These are phyloP conservation scores for Fusarium acutatum DNA, from an alignment of 2,329 filamentous ascomycete genomes.

Conservation along the genomic window DNA sequence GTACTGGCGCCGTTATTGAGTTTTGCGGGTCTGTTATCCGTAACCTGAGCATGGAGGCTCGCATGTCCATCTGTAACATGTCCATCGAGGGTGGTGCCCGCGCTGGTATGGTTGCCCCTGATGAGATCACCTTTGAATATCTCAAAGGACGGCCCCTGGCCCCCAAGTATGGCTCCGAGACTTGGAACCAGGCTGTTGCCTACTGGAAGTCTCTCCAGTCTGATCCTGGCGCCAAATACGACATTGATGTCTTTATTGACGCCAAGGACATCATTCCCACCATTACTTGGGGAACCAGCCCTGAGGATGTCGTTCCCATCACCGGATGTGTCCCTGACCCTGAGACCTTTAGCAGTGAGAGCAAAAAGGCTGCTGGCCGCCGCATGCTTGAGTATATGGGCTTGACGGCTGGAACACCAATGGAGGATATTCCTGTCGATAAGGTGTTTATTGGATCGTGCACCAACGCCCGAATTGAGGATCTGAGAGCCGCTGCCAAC, in stretches of 20 bases:
- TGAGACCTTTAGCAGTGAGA: conserved; percentile 81
- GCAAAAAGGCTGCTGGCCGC: conserved; percentile 81
- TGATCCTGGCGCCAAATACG: conserved; percentile 88
- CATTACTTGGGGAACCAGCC: conserved; percentile 95
- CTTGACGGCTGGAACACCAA: conserved; percentile 81
- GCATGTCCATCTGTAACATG: conserved; percentile 99
- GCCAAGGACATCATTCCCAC: conserved; percentile 93
- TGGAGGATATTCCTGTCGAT: conserved; percentile 92
- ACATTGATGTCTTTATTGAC: conserved; percentile 88
- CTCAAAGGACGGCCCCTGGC: conserved; percentile 91
- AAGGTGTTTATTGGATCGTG: conserved; percentile 99
- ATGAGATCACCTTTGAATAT: conserved; percentile 94
- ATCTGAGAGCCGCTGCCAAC: conserved; percentile 85
- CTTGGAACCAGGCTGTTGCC: conserved; percentile 87
- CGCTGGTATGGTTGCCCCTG: conserved; percentile 96
- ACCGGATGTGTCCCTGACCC: conserved; percentile 90
- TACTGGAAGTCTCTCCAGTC: conserved; percentile 91
- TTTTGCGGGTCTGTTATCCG: conserved; percentile 96
- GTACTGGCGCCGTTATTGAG: conserved; percentile 94
- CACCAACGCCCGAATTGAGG: conserved; percentile 97
- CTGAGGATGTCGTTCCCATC: conserved; percentile 95
- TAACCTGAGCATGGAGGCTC: conserved; percentile 89
- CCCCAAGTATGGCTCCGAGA: conserved; percentile 81
- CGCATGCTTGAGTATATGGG: conserved; percentile 97
- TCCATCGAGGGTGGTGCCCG: conserved; percentile 95